Evolutionary conservation across 2,329 filamentous ascomycete genomes (phyloP).

Genomic region (Arthrocladium fulminans): DNA sequence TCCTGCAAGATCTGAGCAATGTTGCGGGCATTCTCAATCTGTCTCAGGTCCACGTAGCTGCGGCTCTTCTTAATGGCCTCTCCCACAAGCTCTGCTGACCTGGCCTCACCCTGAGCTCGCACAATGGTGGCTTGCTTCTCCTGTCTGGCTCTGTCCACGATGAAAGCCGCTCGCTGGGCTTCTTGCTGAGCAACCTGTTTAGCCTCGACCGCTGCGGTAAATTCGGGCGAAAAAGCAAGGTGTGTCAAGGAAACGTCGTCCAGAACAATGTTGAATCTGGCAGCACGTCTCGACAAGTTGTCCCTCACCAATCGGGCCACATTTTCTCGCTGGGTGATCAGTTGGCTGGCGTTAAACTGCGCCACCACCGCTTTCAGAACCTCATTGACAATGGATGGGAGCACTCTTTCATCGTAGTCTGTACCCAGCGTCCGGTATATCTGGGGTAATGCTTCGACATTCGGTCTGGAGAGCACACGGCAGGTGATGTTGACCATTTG

Average conservation of each 20-base stretch:
- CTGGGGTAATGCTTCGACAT: conserved; percentile 80
- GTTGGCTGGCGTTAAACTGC: conserved; percentile 95
- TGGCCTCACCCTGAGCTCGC: conserved; percentile 95
- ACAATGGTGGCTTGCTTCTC: conserved; percentile 99
- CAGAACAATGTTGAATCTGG: conserved; percentile 92
- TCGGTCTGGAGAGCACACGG: conserved; percentile 89
- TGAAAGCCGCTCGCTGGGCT: conserved; percentile 90
- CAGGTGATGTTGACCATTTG: conserved; percentile 99
- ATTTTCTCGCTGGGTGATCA: conserved; percentile 98
- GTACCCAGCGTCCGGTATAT: conserved; percentile 93
- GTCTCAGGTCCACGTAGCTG: conserved; percentile 91
- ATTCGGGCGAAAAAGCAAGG: conserved; percentile 60
- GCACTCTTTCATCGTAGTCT: conserved; percentile 93
- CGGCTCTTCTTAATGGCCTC: conserved; percentile 99
- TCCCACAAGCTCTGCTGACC: conserved; percentile 94
- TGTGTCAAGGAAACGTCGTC: conserved; percentile 94
- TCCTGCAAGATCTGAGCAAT: conserved; percentile 88
- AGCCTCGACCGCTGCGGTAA: conserved; percentile 60
- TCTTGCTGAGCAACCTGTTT: conserved; percentile 75
- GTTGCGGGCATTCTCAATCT: conserved; percentile 89
- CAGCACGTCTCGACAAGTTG: conserved; percentile 81
- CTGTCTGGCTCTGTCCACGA: conserved; percentile 97
- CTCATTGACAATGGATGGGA: conserved; percentile 97
- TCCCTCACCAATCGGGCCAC: conserved; percentile 86
- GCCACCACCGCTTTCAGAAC: conserved; percentile 97